Conservation (phyloP, 2,329 filamentous ascomycete genomes). For the Aaosphaeria arxii region DNA sequence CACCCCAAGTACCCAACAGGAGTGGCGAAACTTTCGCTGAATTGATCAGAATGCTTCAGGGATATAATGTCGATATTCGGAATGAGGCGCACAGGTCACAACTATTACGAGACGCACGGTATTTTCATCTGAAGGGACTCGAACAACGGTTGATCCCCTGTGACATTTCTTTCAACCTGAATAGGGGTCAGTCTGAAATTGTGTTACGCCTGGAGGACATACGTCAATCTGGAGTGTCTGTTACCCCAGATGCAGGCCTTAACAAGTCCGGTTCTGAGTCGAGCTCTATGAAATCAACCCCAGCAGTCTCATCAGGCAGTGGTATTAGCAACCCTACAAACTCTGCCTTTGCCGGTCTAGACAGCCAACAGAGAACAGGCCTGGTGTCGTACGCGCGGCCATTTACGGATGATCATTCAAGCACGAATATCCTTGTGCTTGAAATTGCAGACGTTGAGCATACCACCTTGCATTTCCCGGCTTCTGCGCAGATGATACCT, state of each 20-base stretch:
- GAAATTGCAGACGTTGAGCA: slow-evolving; percentile 60
- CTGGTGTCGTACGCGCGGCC: slow-evolving; percentile 81
- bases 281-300: slow-evolving; percentile 7
- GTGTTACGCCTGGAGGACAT: slow-evolving; percentile 78
- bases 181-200: slow-evolving; percentile 69
- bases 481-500: slow-evolving; percentile 8
- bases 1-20: slow-evolving; percentile 75
- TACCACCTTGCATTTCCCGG: slow-evolving; percentile 26
- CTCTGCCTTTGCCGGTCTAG: slow-evolving; percentile 14
- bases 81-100: slow-evolving; percentile 73
- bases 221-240: slow-evolving; percentile 77
- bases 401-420: slow-evolving; percentile 71
- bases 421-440: slow-evolving; percentile 65
- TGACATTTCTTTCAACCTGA: slow-evolving; percentile 70
- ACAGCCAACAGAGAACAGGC: slow-evolving; percentile 30
- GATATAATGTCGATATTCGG: slow-evolving; percentile 76
- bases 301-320: slow-evolving; percentile 9
- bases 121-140: slow-evolving; percentile 88
- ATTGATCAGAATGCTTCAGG: slow-evolving; percentile 75
- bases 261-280: slow-evolving; percentile 15
- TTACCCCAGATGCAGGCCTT: slow-evolving; percentile 50
- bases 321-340: slow-evolving; percentile 18
- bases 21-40: slow-evolving; percentile 83
- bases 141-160: slow-evolving; percentile 85
- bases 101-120: slow-evolving; percentile 80